Evolutionary conservation across 805 yeast genomes (phyloP).

Genomic region (Maudiozyma saulgeensis): DNA sequence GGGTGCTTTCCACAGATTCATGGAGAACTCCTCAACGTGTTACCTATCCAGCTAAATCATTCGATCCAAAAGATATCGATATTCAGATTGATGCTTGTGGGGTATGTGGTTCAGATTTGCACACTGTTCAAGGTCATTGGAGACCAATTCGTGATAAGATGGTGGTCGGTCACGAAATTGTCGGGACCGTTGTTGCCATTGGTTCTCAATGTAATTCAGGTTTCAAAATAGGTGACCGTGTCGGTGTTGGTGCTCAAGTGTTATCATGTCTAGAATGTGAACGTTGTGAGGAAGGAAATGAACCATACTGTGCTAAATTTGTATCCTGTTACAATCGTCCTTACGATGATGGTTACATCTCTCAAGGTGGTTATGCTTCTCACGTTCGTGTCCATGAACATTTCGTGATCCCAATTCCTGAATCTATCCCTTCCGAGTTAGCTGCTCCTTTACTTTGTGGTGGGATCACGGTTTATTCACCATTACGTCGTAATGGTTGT

Average conservation of each 20-base stretch:
- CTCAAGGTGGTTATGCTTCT: conserved; percentile 63
- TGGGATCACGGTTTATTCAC: conserved; percentile 64
- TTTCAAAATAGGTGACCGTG: conserved; percentile 60
- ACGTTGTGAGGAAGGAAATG: conserved; percentile 46
- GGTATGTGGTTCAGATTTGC: conserved; percentile 53
- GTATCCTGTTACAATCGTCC: conserved; percentile 39
- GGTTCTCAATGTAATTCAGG: conserved; percentile 44
- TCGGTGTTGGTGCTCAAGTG: conserved; percentile 70
- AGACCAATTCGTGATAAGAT: conserved; percentile 21
- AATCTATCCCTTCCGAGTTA: conserved; percentile 37
- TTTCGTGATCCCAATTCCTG: conserved; percentile 58
- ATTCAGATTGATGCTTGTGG: conserved; percentile 54
- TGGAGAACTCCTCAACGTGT: conserved; percentile 49
- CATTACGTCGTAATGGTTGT: conserved; percentile 44
- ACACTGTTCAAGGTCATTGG: conserved; percentile 20
- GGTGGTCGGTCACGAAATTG: conserved; percentile 59
- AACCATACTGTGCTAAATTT: conserved; percentile 43
- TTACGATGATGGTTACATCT: conserved; percentile 38
- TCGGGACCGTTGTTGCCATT: conserved; percentile 48
- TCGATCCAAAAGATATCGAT: conserved; percentile 40
- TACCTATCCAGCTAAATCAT: conserved; percentile 39
- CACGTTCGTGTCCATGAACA: conserved; percentile 55
- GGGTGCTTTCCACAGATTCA: conserved; percentile 38
- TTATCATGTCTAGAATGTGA: conserved; percentile 55
- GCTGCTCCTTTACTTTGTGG: conserved; percentile 76